Evolutionary conservation across 2,329 filamentous ascomycete species (phyloP).

Genomic region (Juglanconis juglandina): DNA sequence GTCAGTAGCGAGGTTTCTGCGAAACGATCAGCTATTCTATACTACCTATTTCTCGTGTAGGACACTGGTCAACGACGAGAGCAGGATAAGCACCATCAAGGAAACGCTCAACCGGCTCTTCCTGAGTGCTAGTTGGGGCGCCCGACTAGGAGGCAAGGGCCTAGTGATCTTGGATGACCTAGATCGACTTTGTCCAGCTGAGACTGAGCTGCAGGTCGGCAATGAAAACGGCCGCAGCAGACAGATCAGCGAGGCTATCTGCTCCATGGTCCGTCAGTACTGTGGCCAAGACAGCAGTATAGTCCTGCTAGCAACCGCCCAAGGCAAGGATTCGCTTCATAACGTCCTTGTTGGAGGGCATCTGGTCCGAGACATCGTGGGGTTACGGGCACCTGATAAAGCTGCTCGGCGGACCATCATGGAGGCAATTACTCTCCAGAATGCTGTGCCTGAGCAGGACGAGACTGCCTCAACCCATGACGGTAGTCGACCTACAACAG

Average conservation of each 20-base stretch:
- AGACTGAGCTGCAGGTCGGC: conserved; percentile 90
- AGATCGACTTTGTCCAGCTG: conserved; percentile 86
- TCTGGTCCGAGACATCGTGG: conserved; percentile 85
- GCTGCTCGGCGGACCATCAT: conserved; percentile 80
- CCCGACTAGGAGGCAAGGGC: conserved; percentile 76
- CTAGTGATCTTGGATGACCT: conserved; percentile 89
- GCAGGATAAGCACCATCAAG: conserved; percentile 82
- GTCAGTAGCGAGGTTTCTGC: conserved; percentile 69
- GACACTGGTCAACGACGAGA: conserved; percentile 87
- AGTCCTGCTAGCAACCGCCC: conserved; percentile 83
- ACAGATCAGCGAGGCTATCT: conserved; percentile 86
- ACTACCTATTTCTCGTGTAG: conserved; percentile 83
- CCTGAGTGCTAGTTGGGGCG: conserved; percentile 86
- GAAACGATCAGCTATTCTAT: conserved; percentile 72
- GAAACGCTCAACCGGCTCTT: conserved; percentile 82
- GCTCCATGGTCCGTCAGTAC: conserved; percentile 78
- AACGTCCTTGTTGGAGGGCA: conserved; percentile 88
- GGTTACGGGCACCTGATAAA: conserved; percentile 87
- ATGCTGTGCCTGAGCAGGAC: conserved; percentile 39
- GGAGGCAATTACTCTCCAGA: conserved; percentile 68
- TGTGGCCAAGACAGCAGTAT: conserved; percentile 77
- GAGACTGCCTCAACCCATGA: conserved; percentile 33
- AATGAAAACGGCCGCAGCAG: conserved; percentile 90
- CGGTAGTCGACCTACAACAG: conserved; percentile 56
- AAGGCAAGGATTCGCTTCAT: conserved; percentile 89